Evolutionary conservation across 73 alveolate species (phyloP).

Genomic region (Paramecium sonneborni): DNA sequence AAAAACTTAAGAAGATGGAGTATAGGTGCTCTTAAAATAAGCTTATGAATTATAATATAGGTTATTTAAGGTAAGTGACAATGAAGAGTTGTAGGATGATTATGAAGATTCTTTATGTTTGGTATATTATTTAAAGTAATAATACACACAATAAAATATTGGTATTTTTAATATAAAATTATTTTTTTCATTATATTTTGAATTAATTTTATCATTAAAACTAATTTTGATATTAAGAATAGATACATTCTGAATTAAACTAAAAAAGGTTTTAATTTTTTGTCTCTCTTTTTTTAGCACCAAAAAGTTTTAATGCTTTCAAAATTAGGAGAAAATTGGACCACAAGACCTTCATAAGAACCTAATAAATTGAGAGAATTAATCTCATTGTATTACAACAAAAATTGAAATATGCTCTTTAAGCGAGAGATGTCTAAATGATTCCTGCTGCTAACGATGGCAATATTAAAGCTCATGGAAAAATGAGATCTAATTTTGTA

Average conservation of each 20-base stretch:
- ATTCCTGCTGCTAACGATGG: constrained; percentile 88
- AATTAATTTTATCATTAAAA: not conserved
- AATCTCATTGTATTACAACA: constrained; percentile 93
- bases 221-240: not conserved
- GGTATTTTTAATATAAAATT: too few species aligned
- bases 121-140: not conserved
- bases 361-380: constrained; percentile 98
- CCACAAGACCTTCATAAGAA: constrained; percentile 95
- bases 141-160: not conserved
- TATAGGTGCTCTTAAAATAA: constrained; percentile 44
- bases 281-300: constrained; percentile 77
- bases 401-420: constrained; percentile 92
- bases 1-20: constrained; percentile 59
- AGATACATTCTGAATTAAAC: not conserved
- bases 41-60: constrained; percentile 32
- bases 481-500: constrained; percentile 94
- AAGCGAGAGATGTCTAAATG: constrained; percentile 87
- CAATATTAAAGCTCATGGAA: constrained; percentile 89
- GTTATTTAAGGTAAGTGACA: constrained; percentile 50
- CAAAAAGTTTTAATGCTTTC: constrained; percentile 98
- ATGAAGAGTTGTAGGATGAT: constrained; percentile 16
- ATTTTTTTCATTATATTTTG: too few species aligned
- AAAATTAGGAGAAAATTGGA: constrained; percentile 90
- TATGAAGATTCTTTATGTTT: constrained; percentile 32
- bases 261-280: constrained; percentile 45